These are phyloP conservation scores for Cryptococcus neoformans DNA, from an alignment of 1,284 basidiomycete genomes.

Conservation along the genomic window DNA sequence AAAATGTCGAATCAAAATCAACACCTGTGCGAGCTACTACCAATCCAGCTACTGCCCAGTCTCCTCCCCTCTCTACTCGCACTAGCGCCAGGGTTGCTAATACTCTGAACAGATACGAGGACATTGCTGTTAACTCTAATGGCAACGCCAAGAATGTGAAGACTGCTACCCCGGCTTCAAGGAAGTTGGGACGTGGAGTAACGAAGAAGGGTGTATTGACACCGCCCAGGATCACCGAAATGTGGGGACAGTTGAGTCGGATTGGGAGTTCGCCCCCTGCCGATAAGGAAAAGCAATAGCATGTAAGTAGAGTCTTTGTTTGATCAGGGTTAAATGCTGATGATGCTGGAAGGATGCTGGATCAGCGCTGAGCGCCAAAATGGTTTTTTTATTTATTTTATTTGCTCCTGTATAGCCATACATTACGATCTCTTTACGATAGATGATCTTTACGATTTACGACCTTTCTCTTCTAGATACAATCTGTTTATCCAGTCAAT, in stretches of 20 bases:
- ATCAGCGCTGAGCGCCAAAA: no score
- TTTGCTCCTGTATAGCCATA: no score
- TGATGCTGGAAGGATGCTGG: no score
- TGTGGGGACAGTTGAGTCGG: slow-evolving; percentile 21
- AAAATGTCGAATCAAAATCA: slow-evolving; percentile 1
- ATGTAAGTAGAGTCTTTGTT: neutral
- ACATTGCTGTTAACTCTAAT: neutral
- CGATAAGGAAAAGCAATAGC: neutral
- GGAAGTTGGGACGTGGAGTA: neutral
- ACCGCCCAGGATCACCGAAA: slow-evolving; percentile 14
- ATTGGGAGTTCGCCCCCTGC: slow-evolving; percentile 14
- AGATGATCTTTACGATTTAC: no score
- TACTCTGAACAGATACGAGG: neutral
- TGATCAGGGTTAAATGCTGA: no score
- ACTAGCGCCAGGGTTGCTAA: neutral
- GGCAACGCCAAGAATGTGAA: neutral
- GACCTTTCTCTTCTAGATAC: no score
- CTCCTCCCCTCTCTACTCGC: neutral
- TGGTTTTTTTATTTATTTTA: no score
- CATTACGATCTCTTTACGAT: no score
- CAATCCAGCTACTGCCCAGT: no score
- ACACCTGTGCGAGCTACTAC: neutral
- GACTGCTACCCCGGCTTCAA: slow-evolving; percentile 6
- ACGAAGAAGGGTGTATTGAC: slow-evolving; percentile 7
- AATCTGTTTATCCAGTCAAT: no score